A percentile compares a stretch with the other conserved stretches of the same genome.
Evolutionary conservation across 2,329 filamentous ascomycete genomes (phyloP).

Genomic region (Ramichloridium luteum): DNA sequence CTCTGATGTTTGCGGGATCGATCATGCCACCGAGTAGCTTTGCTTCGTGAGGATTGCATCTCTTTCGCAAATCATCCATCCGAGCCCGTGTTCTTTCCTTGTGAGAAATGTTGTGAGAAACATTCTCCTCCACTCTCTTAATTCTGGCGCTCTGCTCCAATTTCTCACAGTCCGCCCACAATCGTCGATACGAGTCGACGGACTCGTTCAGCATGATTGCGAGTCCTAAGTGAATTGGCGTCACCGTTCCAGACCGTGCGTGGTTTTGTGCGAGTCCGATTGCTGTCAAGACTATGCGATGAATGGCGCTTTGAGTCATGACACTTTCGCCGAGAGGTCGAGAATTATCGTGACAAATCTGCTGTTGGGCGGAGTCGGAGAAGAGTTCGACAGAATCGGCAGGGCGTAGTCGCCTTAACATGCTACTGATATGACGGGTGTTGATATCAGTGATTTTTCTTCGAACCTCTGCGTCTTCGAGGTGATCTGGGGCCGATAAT

Average conservation of each 20-base stretch:
- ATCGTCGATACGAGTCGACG: too few species aligned
- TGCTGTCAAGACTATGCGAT: conserved; percentile 44
- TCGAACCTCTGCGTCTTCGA: conserved; percentile 36
- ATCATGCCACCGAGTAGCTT: conserved; percentile 71
- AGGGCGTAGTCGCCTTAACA: conserved; percentile 41
- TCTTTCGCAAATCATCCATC: conserved; percentile 41
- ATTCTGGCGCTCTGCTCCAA: too few species aligned
- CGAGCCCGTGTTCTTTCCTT: conserved; percentile 1
- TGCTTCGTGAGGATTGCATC: conserved; percentile 66
- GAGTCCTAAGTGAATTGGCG: conserved; percentile 26
- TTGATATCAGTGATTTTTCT: conserved; percentile 41
- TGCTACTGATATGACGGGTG: conserved; percentile 50
- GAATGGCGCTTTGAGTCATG: conserved; percentile 45
- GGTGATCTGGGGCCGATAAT: too few species aligned
- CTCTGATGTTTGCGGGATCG: conserved; percentile 67
- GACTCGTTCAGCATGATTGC: conserved; percentile 8
- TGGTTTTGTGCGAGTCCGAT: conserved; percentile 37
- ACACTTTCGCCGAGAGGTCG: conserved; percentile 40
- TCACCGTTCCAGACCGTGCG: conserved; percentile 19
- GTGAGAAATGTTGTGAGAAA: too few species aligned
- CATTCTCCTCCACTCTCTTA: too few species aligned
- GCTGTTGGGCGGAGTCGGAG: conserved; percentile 8
- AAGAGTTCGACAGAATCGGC: conserved; percentile 12
- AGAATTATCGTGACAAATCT: conserved; percentile 17
- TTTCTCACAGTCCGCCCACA: too few species aligned